Evolutionary conservation across 1,139 yeast genomes (phyloP).

Genomic region (Yamadazyma songkhlaensis): DNA sequence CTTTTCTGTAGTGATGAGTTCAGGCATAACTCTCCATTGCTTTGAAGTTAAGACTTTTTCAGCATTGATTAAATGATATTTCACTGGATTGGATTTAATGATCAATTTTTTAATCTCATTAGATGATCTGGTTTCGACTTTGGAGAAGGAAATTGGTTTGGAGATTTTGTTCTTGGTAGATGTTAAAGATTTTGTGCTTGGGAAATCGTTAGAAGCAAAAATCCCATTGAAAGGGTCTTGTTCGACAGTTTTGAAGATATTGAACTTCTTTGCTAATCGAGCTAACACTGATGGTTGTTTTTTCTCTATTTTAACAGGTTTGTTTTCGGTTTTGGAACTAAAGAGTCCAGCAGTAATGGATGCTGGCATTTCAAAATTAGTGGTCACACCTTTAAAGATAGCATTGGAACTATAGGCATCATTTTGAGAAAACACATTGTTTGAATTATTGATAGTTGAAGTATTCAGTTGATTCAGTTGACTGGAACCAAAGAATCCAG

Average conservation of each 20-base stretch:
- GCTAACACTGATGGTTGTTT: constrained; percentile 27
- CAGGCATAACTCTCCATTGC: constrained; percentile 28
- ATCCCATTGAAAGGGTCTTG: constrained; percentile 9
- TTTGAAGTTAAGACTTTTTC: constrained; percentile 38
- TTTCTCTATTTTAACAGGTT: not conserved
- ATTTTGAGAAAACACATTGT: constrained; percentile 1
- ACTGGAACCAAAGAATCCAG: constrained; percentile 11
- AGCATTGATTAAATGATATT: constrained; percentile 44
- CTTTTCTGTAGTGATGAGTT: constrained; percentile 12
- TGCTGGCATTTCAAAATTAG: constrained; percentile 11
- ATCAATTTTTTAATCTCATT: constrained; percentile 32
- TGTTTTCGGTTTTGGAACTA: constrained; percentile 2
- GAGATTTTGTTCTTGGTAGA: constrained; percentile 10
- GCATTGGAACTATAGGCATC: constrained; percentile 22
- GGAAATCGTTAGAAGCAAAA: constrained; percentile 14
- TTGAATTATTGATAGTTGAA: not conserved
- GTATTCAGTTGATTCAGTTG: not conserved
- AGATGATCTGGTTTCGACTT: constrained; percentile 12
- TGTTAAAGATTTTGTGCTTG: constrained; percentile 8
- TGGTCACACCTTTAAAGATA: constrained; percentile 15
- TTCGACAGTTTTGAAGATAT: constrained; percentile 23
- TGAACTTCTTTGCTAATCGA: constrained; percentile 37
- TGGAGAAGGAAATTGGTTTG: constrained; percentile 12
- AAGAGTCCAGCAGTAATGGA: constrained; percentile 6
- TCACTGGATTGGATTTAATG: constrained; percentile 41